Percentiles rank a stretch among this genome's conserved stretches.
These are phyloP conservation scores for Monilinia fructicola DNA, from an alignment of 2,329 filamentous ascomycete genomes.

Conservation along the genomic window DNA sequence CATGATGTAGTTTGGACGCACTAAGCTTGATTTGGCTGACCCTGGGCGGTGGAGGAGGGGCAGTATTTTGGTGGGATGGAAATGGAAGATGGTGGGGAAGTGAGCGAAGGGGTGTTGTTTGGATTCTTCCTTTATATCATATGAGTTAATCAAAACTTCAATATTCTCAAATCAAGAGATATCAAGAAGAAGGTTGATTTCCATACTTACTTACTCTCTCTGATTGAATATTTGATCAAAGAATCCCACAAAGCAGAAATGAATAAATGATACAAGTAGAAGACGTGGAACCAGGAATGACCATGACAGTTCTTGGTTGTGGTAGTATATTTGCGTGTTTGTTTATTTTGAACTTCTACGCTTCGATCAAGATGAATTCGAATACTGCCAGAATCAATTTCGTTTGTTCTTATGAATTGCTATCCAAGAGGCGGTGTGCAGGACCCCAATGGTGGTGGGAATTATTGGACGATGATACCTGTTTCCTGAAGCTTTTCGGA, in stretches of 20 bases:
- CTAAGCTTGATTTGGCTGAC: background rate
- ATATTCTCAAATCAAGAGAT: background rate
- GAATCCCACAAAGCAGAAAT: background rate
- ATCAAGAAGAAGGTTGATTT: background rate
- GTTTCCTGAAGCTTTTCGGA: background rate
- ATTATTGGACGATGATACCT: background rate
- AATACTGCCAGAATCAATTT: background rate
- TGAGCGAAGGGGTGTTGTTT: background rate
- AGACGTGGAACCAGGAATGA: constrained; percentile 50
- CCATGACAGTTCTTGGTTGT: constrained; percentile 78
- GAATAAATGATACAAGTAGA: background rate
- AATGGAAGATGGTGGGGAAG: background rate
- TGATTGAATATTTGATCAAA: background rate
- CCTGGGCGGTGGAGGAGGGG: background rate
- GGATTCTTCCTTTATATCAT: too few relatives aligned
- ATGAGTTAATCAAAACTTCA: background rate
- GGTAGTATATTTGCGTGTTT: constrained; percentile 59
- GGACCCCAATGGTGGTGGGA: background rate
- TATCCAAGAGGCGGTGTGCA: background rate
- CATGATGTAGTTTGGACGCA: constrained; percentile 13
- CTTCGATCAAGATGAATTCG: background rate
- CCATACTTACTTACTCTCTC: background rate
- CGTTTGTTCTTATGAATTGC: background rate
- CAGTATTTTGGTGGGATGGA: constrained; percentile 9
- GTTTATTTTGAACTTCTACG: background rate